These are phyloP conservation scores for Citropsis articulata DNA, from an alignment of 345 rosid genomes.

Conservation along the genomic window DNA sequence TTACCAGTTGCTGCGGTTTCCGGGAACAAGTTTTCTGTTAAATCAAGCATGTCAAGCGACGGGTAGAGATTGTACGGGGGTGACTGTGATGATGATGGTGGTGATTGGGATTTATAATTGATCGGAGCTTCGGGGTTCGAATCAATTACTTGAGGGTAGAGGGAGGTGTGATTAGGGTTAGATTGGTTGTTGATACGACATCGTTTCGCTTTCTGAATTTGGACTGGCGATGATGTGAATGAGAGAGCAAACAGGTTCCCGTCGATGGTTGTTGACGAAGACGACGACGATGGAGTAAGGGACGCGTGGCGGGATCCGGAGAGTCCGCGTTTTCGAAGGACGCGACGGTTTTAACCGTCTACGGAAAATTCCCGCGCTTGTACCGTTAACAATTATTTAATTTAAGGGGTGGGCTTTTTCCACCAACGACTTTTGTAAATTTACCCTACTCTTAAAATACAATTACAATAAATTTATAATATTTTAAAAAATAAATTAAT, in stretches of 20 bases:
- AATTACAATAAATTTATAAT: too few species aligned
- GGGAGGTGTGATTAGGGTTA: constrained; percentile 29
- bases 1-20: constrained; percentile 5
- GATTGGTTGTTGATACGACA: constrained; percentile 16
- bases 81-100: constrained; percentile 24
- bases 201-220: constrained; percentile 25
- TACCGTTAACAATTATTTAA: neutral
- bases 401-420: too few species aligned
- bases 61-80: constrained; percentile 57
- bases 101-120: neutral
- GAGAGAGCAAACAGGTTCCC: neutral
- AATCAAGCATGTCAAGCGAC: constrained; percentile 44
- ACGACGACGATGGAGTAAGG: neutral
- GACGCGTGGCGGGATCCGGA: neutral
- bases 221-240: neutral
- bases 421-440: too few species aligned
- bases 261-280: neutral
- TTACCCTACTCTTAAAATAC: too few species aligned
- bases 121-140: constrained; percentile 29
- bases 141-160: constrained; percentile 52
- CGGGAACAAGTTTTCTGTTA: constrained; percentile 57
- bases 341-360: constrained; percentile 5
- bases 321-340: neutral
- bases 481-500: too few species aligned
- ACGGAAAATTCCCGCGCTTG: constrained; percentile 25